Percentiles rank a stretch among this genome's conserved stretches.
phyloP scores from a whole-genome alignment of 768 basidiomycete species.

The Boletus speciosus region DNA sequence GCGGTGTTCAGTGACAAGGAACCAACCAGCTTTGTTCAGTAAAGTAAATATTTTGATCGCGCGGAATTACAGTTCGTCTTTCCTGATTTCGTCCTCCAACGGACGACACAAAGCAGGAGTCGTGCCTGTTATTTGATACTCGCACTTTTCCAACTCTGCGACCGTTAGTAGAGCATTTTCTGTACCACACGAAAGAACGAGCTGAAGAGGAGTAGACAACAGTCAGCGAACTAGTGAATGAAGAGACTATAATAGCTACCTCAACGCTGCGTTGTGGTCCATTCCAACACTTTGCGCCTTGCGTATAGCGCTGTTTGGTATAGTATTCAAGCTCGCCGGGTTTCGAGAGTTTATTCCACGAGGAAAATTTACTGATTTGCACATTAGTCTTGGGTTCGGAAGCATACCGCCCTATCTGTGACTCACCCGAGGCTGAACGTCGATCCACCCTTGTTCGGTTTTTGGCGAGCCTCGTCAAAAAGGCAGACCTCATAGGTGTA shows the following conservation, averaged over 20 bases:
- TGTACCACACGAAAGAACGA: constrained; percentile 79
- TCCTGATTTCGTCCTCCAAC: constrained; percentile 32
- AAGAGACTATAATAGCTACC: constrained; percentile 39
- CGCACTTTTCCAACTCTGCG: constrained; percentile 93
- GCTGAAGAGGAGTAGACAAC: constrained; percentile 37
- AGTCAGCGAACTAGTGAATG: constrained; percentile 2
- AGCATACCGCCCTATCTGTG: background rate
- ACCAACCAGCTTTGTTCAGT: background rate
- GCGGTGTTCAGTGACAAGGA: background rate
- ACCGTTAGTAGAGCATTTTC: constrained; percentile 79
- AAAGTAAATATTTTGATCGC: constrained; percentile 1
- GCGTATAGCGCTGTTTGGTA: constrained; percentile 73
- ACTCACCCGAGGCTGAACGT: constrained; percentile 81
- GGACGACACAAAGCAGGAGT: constrained; percentile 76
- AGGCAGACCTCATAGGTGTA: constrained; percentile 95
- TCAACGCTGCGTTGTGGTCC: constrained; percentile 85
- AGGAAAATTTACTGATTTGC: constrained; percentile 58
- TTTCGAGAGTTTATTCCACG: constrained; percentile 67
- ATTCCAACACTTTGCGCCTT: constrained; percentile 93
- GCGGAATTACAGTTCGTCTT: constrained; percentile 27
- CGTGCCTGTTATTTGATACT: constrained; percentile 84
- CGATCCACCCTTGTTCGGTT: constrained; percentile 74
- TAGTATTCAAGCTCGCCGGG: constrained; percentile 75
- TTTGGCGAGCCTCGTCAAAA: constrained; percentile 86
- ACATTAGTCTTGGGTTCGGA: constrained; percentile 1